Percentiles rank a stretch among this genome's conserved stretches.
Conservation (phyloP, 495 filamentous ascomycete species). For the Xylaria venustula region DNA sequence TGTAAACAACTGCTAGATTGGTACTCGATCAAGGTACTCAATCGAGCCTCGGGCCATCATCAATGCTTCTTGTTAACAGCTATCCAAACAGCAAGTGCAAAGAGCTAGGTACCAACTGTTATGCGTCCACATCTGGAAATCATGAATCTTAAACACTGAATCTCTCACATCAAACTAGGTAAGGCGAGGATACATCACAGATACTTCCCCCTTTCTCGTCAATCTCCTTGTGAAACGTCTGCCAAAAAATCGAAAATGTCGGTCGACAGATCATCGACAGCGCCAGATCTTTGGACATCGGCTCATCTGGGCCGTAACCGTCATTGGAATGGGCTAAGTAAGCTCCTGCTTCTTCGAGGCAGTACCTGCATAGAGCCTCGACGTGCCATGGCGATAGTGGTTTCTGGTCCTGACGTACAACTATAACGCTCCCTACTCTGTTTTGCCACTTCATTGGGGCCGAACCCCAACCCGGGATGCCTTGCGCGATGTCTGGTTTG, state of each 20-base stretch:
- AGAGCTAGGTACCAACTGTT: too few species aligned
- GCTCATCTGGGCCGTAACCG: conserved; percentile 14
- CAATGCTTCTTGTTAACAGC: too few species aligned
- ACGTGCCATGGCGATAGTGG: conserved; percentile 13
- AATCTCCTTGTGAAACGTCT: conserved; percentile 9
- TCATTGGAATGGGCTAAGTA: conserved; percentile 6
- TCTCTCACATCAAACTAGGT: too few species aligned
- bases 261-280: conserved; percentile 21
- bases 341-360: background rate
- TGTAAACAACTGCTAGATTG: too few species aligned
- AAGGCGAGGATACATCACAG: too few species aligned
- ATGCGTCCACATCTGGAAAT: too few species aligned
- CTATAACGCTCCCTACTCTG: conserved; percentile 12
- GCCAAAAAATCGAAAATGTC: conserved; percentile 12
- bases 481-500: background rate
- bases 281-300: conserved; percentile 10
- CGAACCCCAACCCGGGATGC: background rate
- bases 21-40: too few species aligned
- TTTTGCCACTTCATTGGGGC: conserved; percentile 15
- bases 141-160: too few species aligned
- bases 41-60: too few species aligned
- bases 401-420: conserved; percentile 22
- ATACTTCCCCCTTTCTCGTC: conserved; percentile 1
- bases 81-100: too few species aligned
- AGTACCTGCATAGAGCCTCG: conserved; percentile 18